phyloP scores from a whole-genome alignment of 2,329 filamentous ascomycete genomes.

The Aotearoamyces nothofagi region DNA sequence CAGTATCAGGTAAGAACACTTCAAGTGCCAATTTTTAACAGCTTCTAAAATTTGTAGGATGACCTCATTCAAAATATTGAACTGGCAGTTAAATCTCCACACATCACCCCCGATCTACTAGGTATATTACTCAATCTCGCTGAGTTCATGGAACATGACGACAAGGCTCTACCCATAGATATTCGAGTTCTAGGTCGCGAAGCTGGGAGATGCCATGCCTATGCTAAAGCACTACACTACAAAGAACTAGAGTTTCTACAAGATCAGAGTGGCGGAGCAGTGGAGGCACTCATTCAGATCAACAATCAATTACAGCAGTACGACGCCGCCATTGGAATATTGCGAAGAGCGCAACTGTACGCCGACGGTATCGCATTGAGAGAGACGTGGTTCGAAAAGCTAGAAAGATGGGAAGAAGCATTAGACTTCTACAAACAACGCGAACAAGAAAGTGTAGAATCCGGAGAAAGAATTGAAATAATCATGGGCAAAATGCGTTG shows the following conservation, averaged over 20 bases:
- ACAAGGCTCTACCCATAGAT: constrained; percentile 95
- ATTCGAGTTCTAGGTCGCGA: constrained; percentile 89
- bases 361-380: constrained; percentile 85
- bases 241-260: constrained; percentile 98
- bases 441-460: constrained; percentile 53
- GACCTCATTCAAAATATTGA: constrained; percentile 94
- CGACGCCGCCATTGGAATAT: constrained; percentile 93
- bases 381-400: constrained; percentile 97
- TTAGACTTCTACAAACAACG: constrained; percentile 82
- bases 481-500: constrained; percentile 99
- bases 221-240: constrained; percentile 95
- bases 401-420: constrained; percentile 96
- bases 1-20: constrained; percentile 51
- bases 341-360: constrained; percentile 90
- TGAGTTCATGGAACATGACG: constrained; percentile 99
- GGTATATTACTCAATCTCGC: constrained; percentile 90
- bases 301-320: constrained; percentile 99
- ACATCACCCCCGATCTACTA: constrained; percentile 89
- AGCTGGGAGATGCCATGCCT: constrained; percentile 91
- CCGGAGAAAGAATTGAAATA: constrained; percentile 88
- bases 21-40: constrained; percentile 1
- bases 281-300: constrained; percentile 96
- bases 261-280: constrained; percentile 87
- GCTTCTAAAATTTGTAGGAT: constrained; percentile 31
- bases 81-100: constrained; percentile 83